phyloP scores from a whole-genome alignment of 2,329 filamentous ascomycete species.

The Colletotrichum sojae region DNA sequence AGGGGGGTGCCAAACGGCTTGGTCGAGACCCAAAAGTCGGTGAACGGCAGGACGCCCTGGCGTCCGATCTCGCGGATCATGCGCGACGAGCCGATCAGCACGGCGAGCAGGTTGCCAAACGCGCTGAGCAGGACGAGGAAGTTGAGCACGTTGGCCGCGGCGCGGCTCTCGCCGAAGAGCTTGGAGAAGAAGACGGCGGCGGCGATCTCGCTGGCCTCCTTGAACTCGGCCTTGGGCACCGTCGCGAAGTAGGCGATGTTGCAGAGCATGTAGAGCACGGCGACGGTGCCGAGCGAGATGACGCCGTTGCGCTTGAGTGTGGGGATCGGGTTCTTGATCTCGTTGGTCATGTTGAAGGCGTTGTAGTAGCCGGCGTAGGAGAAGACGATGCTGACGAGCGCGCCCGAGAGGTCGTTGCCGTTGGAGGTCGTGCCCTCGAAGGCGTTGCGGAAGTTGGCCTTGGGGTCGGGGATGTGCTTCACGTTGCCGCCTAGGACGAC shows the following conservation, averaged over 20 bases:
- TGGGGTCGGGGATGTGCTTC: conserved; percentile 49
- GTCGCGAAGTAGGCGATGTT: conserved; percentile 73
- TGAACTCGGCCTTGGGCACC: conserved; percentile 69
- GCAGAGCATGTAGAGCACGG: conserved; percentile 69
- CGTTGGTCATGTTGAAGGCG: conserved; percentile 74
- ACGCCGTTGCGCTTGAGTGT: conserved; percentile 66
- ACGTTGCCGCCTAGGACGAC: conserved; percentile 67
- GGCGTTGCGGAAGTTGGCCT: conserved; percentile 53
- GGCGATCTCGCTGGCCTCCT: conserved; percentile 65
- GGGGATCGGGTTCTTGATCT: conserved; percentile 72
- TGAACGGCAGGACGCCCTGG: conserved; percentile 74
- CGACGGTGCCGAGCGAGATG: conserved; percentile 65
- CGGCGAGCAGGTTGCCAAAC: conserved; percentile 71
- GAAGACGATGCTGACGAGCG: conserved; percentile 71
- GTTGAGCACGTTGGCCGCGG: conserved; percentile 67
- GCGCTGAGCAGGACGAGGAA: conserved; percentile 70
- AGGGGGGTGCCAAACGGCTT: conserved; percentile 74
- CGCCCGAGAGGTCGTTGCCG: conserved; percentile 57
- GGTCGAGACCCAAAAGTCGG: conserved; percentile 74
- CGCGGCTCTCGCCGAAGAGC: conserved; percentile 64
- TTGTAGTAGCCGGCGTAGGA: conserved; percentile 72
- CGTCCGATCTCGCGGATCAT: conserved; percentile 73
- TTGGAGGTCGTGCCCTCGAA: conserved; percentile 53
- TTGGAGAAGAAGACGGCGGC: conserved; percentile 72
- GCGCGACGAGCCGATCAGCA: conserved; percentile 68